Conservation (phyloP, 1,139 yeast species). For the Zygosaccharomyces sapae region DNA sequence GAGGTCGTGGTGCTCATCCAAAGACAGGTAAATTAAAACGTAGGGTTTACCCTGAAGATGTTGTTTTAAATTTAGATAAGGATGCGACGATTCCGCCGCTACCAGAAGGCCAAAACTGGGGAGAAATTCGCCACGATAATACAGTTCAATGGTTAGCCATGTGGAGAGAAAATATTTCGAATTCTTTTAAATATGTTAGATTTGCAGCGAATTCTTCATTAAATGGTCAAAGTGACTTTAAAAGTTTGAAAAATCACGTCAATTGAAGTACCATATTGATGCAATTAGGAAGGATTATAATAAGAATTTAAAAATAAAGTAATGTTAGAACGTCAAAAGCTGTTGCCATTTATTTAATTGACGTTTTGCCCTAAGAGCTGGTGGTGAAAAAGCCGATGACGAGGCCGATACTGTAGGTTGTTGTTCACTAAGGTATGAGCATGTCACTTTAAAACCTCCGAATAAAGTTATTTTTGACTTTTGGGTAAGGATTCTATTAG, state of each 20-base stretch:
- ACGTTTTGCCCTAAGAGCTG: constrained; percentile 96
- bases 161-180: constrained; percentile 93
- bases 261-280: constrained; percentile 68
- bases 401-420: constrained; percentile 99
- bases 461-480: constrained; percentile 87
- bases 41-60: constrained; percentile 85
- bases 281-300: constrained; percentile 73
- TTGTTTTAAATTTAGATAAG: constrained; percentile 75
- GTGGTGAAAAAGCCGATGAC: constrained; percentile 95
- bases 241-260: constrained; percentile 89
- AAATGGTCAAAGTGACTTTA: constrained; percentile 86
- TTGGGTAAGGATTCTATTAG: constrained; percentile 92
- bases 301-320: constrained; percentile 64
- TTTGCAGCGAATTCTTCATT: constrained; percentile 88
- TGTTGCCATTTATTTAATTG: constrained; percentile 88
- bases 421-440: constrained; percentile 88
- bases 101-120: constrained; percentile 89
- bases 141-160: constrained; percentile 94
- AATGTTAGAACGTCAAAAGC: constrained; percentile 87
- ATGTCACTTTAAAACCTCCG: constrained; percentile 81
- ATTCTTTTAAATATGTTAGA: constrained; percentile 79
- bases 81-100: constrained; percentile 73
- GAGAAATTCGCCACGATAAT: constrained; percentile 79
- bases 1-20: constrained; percentile 98
- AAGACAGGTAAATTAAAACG: constrained; percentile 84